phyloP scores from a whole-genome alignment of 805 yeast species.

The Kodamaea hsintzibuensis region DNA sequence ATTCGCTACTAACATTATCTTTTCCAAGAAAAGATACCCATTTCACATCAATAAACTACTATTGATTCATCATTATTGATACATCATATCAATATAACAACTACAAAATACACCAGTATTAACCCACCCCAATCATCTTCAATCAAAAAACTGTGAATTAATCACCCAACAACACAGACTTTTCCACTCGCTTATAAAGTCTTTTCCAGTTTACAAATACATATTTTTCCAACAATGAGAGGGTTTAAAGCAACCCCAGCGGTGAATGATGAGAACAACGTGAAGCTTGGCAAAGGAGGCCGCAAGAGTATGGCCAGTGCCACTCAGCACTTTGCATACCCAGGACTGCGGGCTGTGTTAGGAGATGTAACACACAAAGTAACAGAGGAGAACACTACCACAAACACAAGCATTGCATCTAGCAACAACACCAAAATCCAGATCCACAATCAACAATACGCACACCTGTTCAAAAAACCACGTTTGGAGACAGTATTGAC shows the following conservation, averaged over 20 bases:
- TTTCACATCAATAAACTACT: not conserved
- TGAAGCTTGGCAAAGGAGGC: slow-evolving; percentile 4
- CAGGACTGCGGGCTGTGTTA: slow-evolving; percentile 27
- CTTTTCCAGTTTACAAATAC: not conserved
- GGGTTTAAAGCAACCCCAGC: slow-evolving; percentile 5
- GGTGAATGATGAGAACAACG: slow-evolving; percentile 10
- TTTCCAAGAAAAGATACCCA: not conserved
- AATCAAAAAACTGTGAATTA: too few relatives aligned
- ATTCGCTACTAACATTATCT: not conserved
- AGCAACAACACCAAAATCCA: slow-evolving; percentile 16
- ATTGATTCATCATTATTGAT: not conserved
- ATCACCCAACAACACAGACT: slow-evolving; percentile 1
- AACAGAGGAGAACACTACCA: not conserved
- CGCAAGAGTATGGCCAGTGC: slow-evolving; percentile 1
- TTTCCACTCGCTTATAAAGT: not conserved
- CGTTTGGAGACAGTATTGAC: slow-evolving; percentile 12
- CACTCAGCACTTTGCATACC: slow-evolving; percentile 5
- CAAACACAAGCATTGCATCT: not conserved
- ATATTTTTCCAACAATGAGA: slow-evolving; percentile 5
- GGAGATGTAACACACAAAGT: slow-evolving; percentile 26
- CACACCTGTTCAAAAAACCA: slow-evolving; percentile 22
- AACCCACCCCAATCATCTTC: not conserved
- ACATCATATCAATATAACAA: not conserved
- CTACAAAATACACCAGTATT: too few relatives aligned
- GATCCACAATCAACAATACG: slow-evolving; percentile 17